Percentiles rank a stretch among this genome's conserved stretches.
Evolutionary conservation across 805 yeast genomes (phyloP).

Genomic region (Lipomyces mesembrius): DNA sequence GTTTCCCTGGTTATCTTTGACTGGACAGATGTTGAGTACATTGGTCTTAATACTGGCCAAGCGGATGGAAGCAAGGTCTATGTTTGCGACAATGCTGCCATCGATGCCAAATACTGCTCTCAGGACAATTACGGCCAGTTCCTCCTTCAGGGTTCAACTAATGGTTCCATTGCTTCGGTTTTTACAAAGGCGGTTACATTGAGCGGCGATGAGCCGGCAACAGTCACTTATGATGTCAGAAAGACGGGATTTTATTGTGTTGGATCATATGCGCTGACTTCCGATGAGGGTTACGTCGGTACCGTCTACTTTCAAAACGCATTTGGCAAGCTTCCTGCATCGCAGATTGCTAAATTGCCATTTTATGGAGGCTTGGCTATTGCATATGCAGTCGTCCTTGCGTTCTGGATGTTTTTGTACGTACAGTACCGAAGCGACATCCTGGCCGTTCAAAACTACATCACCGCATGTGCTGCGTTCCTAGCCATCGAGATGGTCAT

Average conservation of each 20-base stretch:
- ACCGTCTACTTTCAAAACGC: slow-evolving; percentile 87
- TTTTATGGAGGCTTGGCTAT: slow-evolving; percentile 85
- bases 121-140: slow-evolving; percentile 62
- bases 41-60: slow-evolving; percentile 60
- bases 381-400: slow-evolving; percentile 77
- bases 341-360: slow-evolving; percentile 89
- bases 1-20: slow-evolving; percentile 80
- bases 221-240: slow-evolving; percentile 62
- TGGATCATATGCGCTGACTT: slow-evolving; percentile 61
- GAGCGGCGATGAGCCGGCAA: slow-evolving; percentile 61
- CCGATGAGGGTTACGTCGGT: slow-evolving; percentile 58
- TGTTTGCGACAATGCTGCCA: slow-evolving; percentile 74
- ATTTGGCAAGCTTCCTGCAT: slow-evolving; percentile 84
- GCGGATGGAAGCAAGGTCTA: slow-evolving; percentile 51
- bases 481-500: slow-evolving; percentile 82
- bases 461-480: slow-evolving; percentile 82
- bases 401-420: slow-evolving; percentile 83
- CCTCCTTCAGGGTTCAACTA: slow-evolving; percentile 51
- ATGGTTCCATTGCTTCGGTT: slow-evolving; percentile 27
- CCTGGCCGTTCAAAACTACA: slow-evolving; percentile 86
- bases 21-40: slow-evolving; percentile 69
- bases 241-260: slow-evolving; percentile 93
- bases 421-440: slow-evolving; percentile 84
- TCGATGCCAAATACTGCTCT: slow-evolving; percentile 61
- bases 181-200: slow-evolving; percentile 44